Conservation (phyloP, 176 grass and related monocot species). For the Hordeum marinum region DNA sequence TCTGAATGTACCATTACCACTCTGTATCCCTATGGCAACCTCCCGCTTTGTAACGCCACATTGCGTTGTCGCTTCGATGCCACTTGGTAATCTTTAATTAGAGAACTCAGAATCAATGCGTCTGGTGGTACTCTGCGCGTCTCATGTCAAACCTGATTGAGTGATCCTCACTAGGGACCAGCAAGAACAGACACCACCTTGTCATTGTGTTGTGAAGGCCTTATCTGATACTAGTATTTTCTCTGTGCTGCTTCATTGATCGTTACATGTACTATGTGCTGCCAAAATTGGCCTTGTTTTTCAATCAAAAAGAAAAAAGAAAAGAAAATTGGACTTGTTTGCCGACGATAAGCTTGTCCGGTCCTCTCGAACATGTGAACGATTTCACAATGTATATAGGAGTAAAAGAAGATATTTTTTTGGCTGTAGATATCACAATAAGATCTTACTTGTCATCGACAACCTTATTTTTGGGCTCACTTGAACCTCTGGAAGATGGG, state of each 20-base stretch:
- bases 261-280: background rate
- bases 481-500: background rate
- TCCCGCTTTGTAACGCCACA: constrained; percentile 21
- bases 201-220: constrained; percentile 1
- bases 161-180: background rate
- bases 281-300: background rate
- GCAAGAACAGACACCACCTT: background rate
- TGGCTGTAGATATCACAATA: background rate
- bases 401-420: background rate
- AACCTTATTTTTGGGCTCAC: background rate
- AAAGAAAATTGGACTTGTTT: background rate
- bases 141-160: constrained; percentile 9
- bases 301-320: too few species aligned
- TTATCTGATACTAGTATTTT: background rate
- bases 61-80: background rate
- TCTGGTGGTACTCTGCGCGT: background rate
- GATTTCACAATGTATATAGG: background rate
- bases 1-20: constrained; percentile 10
- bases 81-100: background rate
- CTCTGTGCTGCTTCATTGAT: background rate
- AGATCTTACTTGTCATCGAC: background rate
- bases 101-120: background rate
- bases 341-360: background rate
- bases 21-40: constrained; percentile 14
- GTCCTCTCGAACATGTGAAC: background rate